Base-by-base conservation (phyloP, 495 filamentous ascomycete species). In the Choiromyces venosus region DNA sequence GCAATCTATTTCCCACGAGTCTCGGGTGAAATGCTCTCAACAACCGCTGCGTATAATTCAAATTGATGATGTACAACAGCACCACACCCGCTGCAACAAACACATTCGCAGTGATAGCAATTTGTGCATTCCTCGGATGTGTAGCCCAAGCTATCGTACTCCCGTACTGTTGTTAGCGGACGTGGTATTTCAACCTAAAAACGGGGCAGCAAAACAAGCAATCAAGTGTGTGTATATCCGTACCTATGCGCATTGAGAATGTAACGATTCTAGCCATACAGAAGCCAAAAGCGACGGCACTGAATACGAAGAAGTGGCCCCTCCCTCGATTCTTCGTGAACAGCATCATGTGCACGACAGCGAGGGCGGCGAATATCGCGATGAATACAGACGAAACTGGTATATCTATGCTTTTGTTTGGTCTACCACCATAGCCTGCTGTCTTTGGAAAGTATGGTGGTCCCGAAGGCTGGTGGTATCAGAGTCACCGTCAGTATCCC, bases 21-120 rank as follows among this genome's bases (percentile, higher is more conserved):
- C 82, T 79, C 0, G 92, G 93, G 71, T 94, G 91, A 18, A 87
- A 87, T 4, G 90, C 91, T 38, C 93, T 86, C 12, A 94, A 75
- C 38, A 96, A 87, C 37, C 94, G 88, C 80, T 94, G 92, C 0
- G 90, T 84, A 80, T 92, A 91, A 77, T 95, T 84, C 38, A 97
- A 83, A 81, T 97, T 95, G 80, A 92, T 82, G 71, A 97, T 82
- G 82, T 91, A 96, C n/a, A 96, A 82, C 9, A 97, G 77, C 36
- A 96, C 77, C 29, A 93, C 87, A 37, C 93, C 94, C 0, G 91
- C 91, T 16, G 88, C 85, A 37, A 94, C 88, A 74, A 96, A 89
- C 78, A 97, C 86, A 71, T 88, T 84, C 2, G 92, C 87, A 0
- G 91, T 89, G 67, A 97, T 91, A 10, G 86, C 89, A 4, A 94